Evolutionary conservation across 345 rosid species (phyloP), one percentile per base, ranked within the genome.

Genomic region (Excoecaria agallocha): DNA sequence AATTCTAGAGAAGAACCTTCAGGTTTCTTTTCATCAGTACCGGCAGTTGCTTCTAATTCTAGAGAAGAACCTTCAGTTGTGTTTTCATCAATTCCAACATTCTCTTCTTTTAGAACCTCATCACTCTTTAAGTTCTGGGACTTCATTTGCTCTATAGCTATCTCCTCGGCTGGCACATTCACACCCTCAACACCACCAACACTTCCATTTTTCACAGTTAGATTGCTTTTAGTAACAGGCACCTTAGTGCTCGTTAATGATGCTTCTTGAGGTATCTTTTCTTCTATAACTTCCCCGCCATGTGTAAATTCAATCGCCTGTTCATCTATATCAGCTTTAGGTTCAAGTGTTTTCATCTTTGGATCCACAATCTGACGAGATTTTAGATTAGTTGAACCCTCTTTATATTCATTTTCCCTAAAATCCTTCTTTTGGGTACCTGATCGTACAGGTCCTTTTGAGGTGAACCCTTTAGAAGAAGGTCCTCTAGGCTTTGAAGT

Each of bases 381-480:
- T 4, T 75, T 73, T 35, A 77, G 54, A 54, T 72, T 62, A 69
- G 54, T 45, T 10, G 82, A 66, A 76, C 81, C 86, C 63, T 81
- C 89, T 68, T 85, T 79, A 71, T 77, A 85, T 68, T 49, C 86
- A 65, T 76, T 79, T 15, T 76, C 82, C 78, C 84, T 84, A 64
- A 35, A 81, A 74, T 81, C 85, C 69, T 78, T 84, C 80, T 82
- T 88, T 81, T 84, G 84, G 48, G 75, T 56, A 81, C 85, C 81
- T 17, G 82, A 79, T 75, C 90, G 85, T 39, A 70, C 82, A 6
- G 87, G 83, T 57, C 78, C 52, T 81, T 84, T 85, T 4, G 86
- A 82, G 61, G 75, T 73, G 68, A 86, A 87, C 15, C 93, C 89
- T 86, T 86, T 87, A 0, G 89, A 70, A 68, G 78, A 49, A 68